Evolutionary conservation across 1,284 basidiomycete species (phyloP), one percentile per base, ranked within the genome.

Genomic region (Sphagnurus paluster): DNA sequence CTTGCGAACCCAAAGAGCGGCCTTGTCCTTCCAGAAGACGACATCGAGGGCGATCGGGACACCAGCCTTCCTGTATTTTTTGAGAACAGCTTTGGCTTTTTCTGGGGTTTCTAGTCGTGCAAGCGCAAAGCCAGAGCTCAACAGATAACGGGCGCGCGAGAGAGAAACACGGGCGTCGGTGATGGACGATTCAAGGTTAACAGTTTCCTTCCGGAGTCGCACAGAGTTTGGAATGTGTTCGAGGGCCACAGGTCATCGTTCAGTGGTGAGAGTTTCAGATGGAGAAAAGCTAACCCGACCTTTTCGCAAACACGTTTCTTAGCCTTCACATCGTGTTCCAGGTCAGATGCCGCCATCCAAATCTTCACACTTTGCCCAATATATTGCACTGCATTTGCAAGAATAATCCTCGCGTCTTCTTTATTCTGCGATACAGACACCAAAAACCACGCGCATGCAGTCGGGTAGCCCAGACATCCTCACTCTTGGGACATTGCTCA

Each of bases 171-270:
- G 84, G 0, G 96, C 96, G 56, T 98, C 96, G 13, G 85, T 77
- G 0, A 90, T 84, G 35, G 88, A 90, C 24, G 88, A 81, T 69
- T 99, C 96, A 6, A 99, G 82, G 62, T 98, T 98, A 59, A 99
- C 96, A 0, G 93, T 92, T 69, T 98, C 93, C 65, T 98, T 98
- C 96, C 96, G 99, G 4, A 99, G 72, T 26, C 90, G 85, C 32
- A 98, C 93, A 0, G 94, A 98, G 61, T 94, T 95, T 2, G 96
- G 97, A 36, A 99, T 96, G 60, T 95, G 93, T 69, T 99, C 97
- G 14, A 99, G 84, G 3, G 94, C 94, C 92, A 16, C n/a, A n/a
- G 17, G 6, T n/a, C 8, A 25, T 13, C 30, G 14, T 45, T 28
- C n/a, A n/a, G n/a, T n/a, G n/a, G n/a, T n/a, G n/a, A n/a, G n/a